Conservation (phyloP, 2,329 filamentous ascomycete genomes). For the Diaporthe citriasiana region DNA sequence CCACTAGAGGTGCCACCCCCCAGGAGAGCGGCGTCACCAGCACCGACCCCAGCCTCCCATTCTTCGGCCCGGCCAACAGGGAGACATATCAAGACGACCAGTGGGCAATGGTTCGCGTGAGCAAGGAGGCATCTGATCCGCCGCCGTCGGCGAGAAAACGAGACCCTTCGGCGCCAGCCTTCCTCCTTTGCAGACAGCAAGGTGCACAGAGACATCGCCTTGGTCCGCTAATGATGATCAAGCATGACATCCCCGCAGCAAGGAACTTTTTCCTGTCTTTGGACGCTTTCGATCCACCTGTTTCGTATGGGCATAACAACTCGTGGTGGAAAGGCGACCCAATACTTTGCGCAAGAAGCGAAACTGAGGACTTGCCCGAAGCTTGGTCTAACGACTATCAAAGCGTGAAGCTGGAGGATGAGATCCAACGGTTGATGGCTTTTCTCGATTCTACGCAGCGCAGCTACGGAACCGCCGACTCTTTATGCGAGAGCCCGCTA, state of each 20-base stretch:
- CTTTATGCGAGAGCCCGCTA: slow-evolving; percentile 55
- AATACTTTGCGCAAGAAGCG: slow-evolving; percentile 58
- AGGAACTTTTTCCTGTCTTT: slow-evolving; percentile 67
- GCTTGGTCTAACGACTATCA: slow-evolving; percentile 50
- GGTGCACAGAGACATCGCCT: slow-evolving; percentile 57
- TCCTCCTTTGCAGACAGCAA: slow-evolving; percentile 59
- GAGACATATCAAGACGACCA: slow-evolving; percentile 66
- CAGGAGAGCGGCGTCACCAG: slow-evolving; percentile 68
- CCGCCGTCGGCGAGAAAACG: slow-evolving; percentile 62
- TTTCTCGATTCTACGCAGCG: slow-evolving; percentile 74
- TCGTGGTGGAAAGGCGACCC: slow-evolving; percentile 74
- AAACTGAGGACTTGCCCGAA: slow-evolving; percentile 47
- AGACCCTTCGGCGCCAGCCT: slow-evolving; percentile 61
- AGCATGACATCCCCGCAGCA: slow-evolving; percentile 71
- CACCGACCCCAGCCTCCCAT: slow-evolving; percentile 53
- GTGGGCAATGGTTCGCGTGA: slow-evolving; percentile 71
- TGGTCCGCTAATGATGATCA: slow-evolving; percentile 69
- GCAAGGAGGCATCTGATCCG: slow-evolving; percentile 54
- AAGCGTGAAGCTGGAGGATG: slow-evolving; percentile 55
- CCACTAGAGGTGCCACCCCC: slow-evolving; percentile 59
- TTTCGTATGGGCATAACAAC: slow-evolving; percentile 67
- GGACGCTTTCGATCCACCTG: slow-evolving; percentile 52
- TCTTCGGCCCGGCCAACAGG: slow-evolving; percentile 73
- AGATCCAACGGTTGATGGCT: slow-evolving; percentile 73
- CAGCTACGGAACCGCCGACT: slow-evolving; percentile 69